A percentile compares a stretch with the other conserved stretches of the same genome.
phyloP scores from a whole-genome alignment of 2,329 filamentous ascomycete species.

The Plenodomus tracheiphilus region DNA sequence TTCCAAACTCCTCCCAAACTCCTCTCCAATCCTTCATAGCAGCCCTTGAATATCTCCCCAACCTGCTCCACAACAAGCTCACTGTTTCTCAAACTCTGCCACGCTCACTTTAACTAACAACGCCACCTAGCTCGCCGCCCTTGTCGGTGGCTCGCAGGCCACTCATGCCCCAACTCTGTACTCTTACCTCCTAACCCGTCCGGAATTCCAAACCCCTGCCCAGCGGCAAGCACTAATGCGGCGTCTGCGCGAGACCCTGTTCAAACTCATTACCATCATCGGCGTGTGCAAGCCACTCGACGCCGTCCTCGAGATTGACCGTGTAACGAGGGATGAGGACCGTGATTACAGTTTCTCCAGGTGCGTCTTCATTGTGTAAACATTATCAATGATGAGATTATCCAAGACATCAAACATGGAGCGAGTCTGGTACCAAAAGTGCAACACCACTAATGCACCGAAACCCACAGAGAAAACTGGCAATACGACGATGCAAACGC shows the following conservation, averaged over 20 bases:
- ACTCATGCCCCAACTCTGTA: constrained; percentile 59
- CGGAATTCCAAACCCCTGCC: constrained; percentile 49
- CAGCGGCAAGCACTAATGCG: constrained; percentile 55
- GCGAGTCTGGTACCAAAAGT: background rate
- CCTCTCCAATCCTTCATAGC: no score
- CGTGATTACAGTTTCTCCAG: constrained; percentile 60
- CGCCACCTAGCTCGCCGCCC: constrained; percentile 42
- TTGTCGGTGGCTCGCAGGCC: constrained; percentile 57
- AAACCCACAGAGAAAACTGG: constrained; percentile 59
- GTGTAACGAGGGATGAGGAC: constrained; percentile 59
- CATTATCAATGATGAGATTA: no score
- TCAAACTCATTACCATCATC: constrained; percentile 61
- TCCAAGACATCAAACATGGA: no score
- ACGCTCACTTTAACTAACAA: background rate
- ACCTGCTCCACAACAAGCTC: background rate
- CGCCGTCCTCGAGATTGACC: constrained; percentile 59
- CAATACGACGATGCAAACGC: constrained; percentile 60
- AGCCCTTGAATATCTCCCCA: background rate
- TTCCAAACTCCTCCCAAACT: no score
- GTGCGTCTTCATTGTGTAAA: no score
- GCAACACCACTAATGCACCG: no score
- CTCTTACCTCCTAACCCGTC: constrained; percentile 56
- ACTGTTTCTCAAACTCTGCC: background rate
- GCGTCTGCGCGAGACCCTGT: constrained; percentile 59
- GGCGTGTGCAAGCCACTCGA: constrained; percentile 67